Evolutionary conservation across 2,329 filamentous ascomycete genomes (phyloP).

Genomic region (Ophiostoma quercus): DNA sequence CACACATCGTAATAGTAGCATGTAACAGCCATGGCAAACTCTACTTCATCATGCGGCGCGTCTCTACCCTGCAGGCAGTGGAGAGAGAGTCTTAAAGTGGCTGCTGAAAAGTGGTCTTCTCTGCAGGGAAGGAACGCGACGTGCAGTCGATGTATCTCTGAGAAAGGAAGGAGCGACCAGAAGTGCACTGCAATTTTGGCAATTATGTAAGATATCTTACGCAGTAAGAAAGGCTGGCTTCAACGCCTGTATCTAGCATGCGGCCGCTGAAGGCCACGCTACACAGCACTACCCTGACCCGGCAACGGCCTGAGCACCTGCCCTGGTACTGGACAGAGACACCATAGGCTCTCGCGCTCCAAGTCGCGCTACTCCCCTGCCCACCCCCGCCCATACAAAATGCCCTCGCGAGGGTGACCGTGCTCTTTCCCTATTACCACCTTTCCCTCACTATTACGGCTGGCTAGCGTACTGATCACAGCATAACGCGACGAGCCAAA

Average conservation of each 20-base stretch:
- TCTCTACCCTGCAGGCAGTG: background rate
- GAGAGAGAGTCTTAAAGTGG: background rate
- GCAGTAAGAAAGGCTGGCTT: background rate
- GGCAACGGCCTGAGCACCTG: conserved; percentile 13
- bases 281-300: conserved; percentile 14
- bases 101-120: conserved; percentile 4
- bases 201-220: background rate
- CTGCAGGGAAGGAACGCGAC: conserved; percentile 6
- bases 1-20: background rate
- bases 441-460: background rate
- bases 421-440: conserved; percentile 13
- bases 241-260: background rate
- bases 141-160: background rate
- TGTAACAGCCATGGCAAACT: background rate
- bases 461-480: conserved; percentile 8
- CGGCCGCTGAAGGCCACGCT: background rate
- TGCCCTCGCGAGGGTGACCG: conserved; percentile 17
- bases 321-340: background rate
- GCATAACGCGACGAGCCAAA: conserved; percentile 15
- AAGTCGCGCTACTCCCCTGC: conserved; percentile 15
- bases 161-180: background rate
- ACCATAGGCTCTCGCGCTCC: conserved; percentile 7
- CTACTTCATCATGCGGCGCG: background rate
- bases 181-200: background rate
- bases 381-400: conserved; percentile 2